Evolutionary conservation across 2,329 filamentous ascomycete species (phyloP), one percentile per base, ranked within the genome.

Genomic region (Ascochyta viciae-villosae): DNA sequence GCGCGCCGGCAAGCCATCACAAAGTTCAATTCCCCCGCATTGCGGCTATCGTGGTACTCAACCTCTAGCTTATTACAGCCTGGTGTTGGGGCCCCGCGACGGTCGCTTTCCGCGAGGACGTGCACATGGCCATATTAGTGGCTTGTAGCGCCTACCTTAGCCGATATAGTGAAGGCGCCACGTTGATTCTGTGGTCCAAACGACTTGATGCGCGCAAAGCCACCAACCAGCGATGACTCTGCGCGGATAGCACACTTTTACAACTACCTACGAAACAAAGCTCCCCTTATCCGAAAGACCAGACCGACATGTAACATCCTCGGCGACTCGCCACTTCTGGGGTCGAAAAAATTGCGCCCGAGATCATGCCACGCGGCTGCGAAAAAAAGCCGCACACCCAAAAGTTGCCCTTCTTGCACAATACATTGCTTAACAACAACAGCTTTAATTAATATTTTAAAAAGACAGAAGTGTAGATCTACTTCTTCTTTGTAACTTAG

Each of bases 31-130:
- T 35, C n/a, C 53, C 53, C 53, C 53, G 48, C 53, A 56, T 47
- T 56, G 48, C 38, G 47, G 47, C 47, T 56, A 56, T 51, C 12
- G 19, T 37, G 29, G 46, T 46, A 42, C 47, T 47, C 47, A 29
- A 26, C 16, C 27, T 38, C 47, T 56, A 56, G 42, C 53, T 48
- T 8, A n/a, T 38, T 37, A 31, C 42, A 37, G 53, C 27, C 31
- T 55, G 53, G 53, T 47, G 16, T 42, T 50, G 42, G 46, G 53
- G 53, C 53, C 47, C 47, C 47, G 48, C 53, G 42, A 51, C 53
- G 42, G 53, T 51, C 37, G 19, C 24, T 56, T 51, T 51, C 53
- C 53, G 53, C 47, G 29, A 40, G 46, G 22, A 46, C 46, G 52
- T 45, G 46, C 53, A 39, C 48, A 48, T 47, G 42, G 47, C 10